phyloP scores from a whole-genome alignment of 2,329 filamentous ascomycete species.

The Colletotrichum sansevieriae region DNA sequence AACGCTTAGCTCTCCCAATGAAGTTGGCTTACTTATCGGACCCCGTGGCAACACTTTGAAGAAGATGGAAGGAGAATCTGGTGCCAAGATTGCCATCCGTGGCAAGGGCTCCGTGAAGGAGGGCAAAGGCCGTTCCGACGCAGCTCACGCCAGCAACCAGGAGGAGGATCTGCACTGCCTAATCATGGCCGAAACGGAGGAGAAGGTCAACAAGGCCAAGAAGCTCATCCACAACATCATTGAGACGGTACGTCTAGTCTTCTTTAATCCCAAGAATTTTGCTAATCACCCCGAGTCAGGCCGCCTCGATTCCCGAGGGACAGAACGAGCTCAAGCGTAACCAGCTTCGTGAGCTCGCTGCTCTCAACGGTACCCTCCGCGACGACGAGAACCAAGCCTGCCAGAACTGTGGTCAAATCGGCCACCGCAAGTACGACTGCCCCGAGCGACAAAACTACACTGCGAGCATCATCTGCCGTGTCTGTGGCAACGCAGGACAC shows the following conservation, averaged over 20 bases:
- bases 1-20: conserved; percentile 88
- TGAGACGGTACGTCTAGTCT: conserved; percentile 81
- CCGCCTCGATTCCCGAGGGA: conserved; percentile 97
- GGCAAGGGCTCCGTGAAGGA: conserved; percentile 99
- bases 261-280: not conserved
- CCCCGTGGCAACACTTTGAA: conserved; percentile 99
- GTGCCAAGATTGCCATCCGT: conserved; percentile 98
- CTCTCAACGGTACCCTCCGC: conserved; percentile 97
- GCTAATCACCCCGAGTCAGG: conserved; percentile 66
- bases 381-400: conserved; percentile 99
- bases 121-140: conserved; percentile 98
- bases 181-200: conserved; percentile 99
- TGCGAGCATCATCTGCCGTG: conserved; percentile 98
- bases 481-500: conserved; percentile 97
- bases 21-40: conserved; percentile 99
- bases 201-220: conserved; percentile 99
- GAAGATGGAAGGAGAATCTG: conserved; percentile 98
- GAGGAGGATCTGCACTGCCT: conserved; percentile 99
- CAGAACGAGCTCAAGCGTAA: conserved; percentile 99
- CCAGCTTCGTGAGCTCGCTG: conserved; percentile 96
- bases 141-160: conserved; percentile 99
- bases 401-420: conserved; percentile 99
- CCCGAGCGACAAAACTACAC: conserved; percentile 98
- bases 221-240: conserved; percentile 98
- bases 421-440: conserved; percentile 98